Evolutionary conservation across 108 stramenopile species (phyloP), one percentile per base, ranked within the genome.

Genomic region (Skeletonema costatum): DNA sequence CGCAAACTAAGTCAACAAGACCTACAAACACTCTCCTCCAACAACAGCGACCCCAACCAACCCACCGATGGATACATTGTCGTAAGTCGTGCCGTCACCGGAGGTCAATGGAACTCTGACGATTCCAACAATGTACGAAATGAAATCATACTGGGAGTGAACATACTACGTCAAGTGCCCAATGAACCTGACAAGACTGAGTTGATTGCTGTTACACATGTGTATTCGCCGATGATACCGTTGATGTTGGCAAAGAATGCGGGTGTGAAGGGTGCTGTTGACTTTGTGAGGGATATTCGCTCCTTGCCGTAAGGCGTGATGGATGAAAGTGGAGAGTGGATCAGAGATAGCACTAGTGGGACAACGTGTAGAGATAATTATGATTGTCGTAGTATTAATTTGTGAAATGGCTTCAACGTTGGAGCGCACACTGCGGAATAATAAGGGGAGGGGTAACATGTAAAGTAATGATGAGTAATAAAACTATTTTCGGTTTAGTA

Each of bases 61-160:
- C 38, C 82, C 30, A 64, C 64, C 10, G 82, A 84, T 10, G 87
- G 85, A n/a, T 90, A 89, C 69, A 44, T 93, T 5, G 89, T 93
- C 19, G 90, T 96, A n/a, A 96, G 92, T 71, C 83, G 92, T n/a
- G 92, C 92, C 19, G 84, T 87, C 19, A 76, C 44, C 36, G 81
- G 77, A 32, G 84, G 86, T 7, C 61, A 74, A 51, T 83, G 77
- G 48, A 76, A 65, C 16, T 67, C 73, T 51, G 16, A 51, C 12
- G 50, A 72, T 16, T 14, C 6, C 11, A 59, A 68, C 6, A 32
- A 17, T 31, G 61, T 75, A 32, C 67, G 89, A 10, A 91, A 83
- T 60, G 92, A 96, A 60, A 96, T 96, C 42, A 79, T 96, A 59
- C 67, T 96, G 44, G 95, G 95, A 21, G 90, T 96, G n/a, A 96